Conservation (phyloP, 2,329 filamentous ascomycete species). For the Ophiostoma ips region DNA sequence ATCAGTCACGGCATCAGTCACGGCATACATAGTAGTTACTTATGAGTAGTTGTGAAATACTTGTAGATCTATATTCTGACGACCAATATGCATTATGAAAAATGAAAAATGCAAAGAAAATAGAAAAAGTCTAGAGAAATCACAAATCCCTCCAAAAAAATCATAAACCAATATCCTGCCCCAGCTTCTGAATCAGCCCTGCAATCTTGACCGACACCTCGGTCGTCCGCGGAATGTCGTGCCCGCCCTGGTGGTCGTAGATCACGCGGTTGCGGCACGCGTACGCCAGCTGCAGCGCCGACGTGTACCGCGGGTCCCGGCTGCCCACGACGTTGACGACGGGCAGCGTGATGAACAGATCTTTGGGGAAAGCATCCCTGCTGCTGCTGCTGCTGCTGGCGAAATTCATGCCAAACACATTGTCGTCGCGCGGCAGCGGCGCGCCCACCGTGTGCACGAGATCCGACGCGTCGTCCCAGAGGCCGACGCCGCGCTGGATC, state of each 20-base stretch:
- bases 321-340: constrained; percentile 24
- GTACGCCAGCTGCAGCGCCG: constrained; percentile 23
- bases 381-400: too few relatives aligned
- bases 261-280: constrained; percentile 20
- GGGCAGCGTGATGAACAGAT: constrained; percentile 21
- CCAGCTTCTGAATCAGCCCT: constrained; percentile 17
- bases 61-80: too few relatives aligned
- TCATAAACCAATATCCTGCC: neutral
- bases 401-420: constrained; percentile 24
- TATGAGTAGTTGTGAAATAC: too few relatives aligned
- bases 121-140: too few relatives aligned
- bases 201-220: constrained; percentile 21
- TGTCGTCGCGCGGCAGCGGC: constrained; percentile 16
- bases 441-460: constrained; percentile 20
- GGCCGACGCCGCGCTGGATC: constrained; percentile 18
- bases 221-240: constrained; percentile 25
- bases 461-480: constrained; percentile 22
- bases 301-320: constrained; percentile 24
- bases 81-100: too few relatives aligned
- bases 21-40: too few relatives aligned
- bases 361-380: constrained; percentile 18
- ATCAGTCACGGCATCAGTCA: too few relatives aligned
- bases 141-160: neutral
- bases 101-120: too few relatives aligned
- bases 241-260: constrained; percentile 25